Conservation (phyloP, 2,329 filamentous ascomycete genomes). For the Aureobasidium namibiae region DNA sequence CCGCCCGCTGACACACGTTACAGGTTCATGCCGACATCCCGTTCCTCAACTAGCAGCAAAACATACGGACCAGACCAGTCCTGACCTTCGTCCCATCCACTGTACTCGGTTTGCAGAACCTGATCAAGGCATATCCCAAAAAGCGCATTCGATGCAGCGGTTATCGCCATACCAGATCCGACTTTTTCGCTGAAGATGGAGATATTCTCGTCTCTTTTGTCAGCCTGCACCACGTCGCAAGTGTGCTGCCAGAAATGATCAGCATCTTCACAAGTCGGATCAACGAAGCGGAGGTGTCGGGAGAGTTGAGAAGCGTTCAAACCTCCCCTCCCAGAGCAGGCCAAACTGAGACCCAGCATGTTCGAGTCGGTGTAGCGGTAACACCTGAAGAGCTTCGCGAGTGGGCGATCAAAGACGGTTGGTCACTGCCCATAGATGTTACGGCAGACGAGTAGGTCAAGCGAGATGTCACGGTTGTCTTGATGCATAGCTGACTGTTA, state of each 20-base stretch:
- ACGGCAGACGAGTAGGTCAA: slow-evolving; percentile 35
- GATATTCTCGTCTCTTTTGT: slow-evolving; percentile 38
- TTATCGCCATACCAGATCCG: slow-evolving; percentile 38
- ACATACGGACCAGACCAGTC: slow-evolving; percentile 31
- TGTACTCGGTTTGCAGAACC: slow-evolving; percentile 32
- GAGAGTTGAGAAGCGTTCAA: slow-evolving; percentile 5
- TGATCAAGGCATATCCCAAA: slow-evolving; percentile 26
- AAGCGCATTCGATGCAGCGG: slow-evolving; percentile 35
- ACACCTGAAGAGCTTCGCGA: slow-evolving; percentile 41
- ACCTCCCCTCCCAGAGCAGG: not conserved
- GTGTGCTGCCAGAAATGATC: slow-evolving; percentile 5
- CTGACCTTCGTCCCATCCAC: slow-evolving; percentile 37
- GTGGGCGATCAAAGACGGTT: slow-evolving; percentile 37
- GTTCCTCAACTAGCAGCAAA: slow-evolving; percentile 30
- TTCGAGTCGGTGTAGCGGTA: slow-evolving; percentile 35
- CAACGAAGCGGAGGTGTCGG: not conserved
- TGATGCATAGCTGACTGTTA: not conserved
- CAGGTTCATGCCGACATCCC: slow-evolving; percentile 23
- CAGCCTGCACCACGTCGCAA: slow-evolving; percentile 30
- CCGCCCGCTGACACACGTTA: not conserved
- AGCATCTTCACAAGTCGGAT: not conserved
- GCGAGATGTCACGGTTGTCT: not conserved
- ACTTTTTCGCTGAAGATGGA: slow-evolving; percentile 33
- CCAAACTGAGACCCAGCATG: slow-evolving; percentile 19
- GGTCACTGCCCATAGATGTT: slow-evolving; percentile 38